phyloP scores from a whole-genome alignment of 805 yeast genomes.

The Saturnispora diversa region DNA sequence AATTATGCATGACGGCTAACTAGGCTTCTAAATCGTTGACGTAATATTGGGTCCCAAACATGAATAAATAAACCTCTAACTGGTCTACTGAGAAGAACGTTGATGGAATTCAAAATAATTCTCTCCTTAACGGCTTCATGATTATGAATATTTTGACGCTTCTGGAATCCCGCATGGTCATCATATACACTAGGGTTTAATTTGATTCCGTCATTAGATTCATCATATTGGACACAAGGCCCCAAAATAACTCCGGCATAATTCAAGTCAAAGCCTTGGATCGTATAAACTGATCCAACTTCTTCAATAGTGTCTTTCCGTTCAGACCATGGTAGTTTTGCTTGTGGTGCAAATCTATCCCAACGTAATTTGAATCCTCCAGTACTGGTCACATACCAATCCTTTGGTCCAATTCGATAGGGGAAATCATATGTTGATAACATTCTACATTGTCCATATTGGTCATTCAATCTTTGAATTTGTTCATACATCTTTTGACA shows the following conservation, averaged over 20 bases:
- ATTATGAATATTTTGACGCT: conserved; percentile 32
- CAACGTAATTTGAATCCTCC: conserved; percentile 39
- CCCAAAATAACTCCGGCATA: conserved; percentile 42
- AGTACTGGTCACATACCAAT: conserved; percentile 35
- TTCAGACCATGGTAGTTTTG: conserved; percentile 39
- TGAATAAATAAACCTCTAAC: conserved; percentile 37
- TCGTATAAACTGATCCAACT: conserved; percentile 41
- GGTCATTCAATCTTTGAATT: conserved; percentile 25
- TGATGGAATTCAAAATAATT: conserved; percentile 37
- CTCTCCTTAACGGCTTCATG: conserved; percentile 32
- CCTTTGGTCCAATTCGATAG: conserved; percentile 37
- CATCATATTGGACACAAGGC: conserved; percentile 35
- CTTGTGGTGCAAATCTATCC: conserved; percentile 39
- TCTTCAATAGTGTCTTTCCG: conserved; percentile 38
- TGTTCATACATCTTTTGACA: conserved; percentile 36
- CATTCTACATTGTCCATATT: conserved; percentile 36
- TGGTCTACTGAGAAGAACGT: conserved; percentile 39
- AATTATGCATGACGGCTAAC: no score
- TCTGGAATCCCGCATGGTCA: conserved; percentile 40
- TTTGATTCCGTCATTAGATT: conserved; percentile 27
- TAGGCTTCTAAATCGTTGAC: conserved; percentile 26
- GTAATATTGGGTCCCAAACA: conserved; percentile 34
- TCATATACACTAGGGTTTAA: conserved; percentile 34
- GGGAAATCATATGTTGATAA: conserved; percentile 41
- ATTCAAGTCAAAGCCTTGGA: conserved; percentile 42